Evolutionary conservation across 78 protist genomes (phyloP).

Genomic region (Acrasis kona): DNA sequence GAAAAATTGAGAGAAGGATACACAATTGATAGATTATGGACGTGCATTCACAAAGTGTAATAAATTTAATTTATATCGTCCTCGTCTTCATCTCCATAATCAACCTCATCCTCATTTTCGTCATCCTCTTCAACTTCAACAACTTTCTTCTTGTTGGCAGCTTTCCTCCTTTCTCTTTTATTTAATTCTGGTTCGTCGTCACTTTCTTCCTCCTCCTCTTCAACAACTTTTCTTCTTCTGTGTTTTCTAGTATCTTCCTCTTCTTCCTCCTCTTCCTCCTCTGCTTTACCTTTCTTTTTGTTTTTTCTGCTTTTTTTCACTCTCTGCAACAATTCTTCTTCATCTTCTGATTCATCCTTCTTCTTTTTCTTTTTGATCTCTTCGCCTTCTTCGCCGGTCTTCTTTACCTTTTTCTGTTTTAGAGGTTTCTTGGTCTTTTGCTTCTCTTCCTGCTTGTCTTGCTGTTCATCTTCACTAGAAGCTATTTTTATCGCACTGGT

Average conservation of each 20-base stretch:
- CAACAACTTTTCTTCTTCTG: conserved; percentile 2
- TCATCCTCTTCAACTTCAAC: not conserved
- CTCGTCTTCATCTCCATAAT: too few species aligned
- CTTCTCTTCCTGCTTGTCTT: not conserved
- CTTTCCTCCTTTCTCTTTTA: not conserved
- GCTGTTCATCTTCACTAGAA: not conserved
- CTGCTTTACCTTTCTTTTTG: not conserved
- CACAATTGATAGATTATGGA: conserved; percentile 23
- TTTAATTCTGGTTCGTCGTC: not conserved
- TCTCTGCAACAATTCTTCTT: not conserved
- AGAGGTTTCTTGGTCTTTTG: not conserved
- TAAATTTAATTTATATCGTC: too few species aligned
- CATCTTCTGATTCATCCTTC: not conserved
- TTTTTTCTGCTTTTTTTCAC: not conserved
- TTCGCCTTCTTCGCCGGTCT: not conserved
- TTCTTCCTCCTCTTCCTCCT: conserved; percentile 4
- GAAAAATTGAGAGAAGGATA: conserved; percentile 27
- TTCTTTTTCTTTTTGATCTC: not conserved
- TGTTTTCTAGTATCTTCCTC: not conserved
- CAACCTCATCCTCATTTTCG: too few species aligned
- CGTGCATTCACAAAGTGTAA: too few species aligned
- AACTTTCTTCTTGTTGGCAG: not conserved
- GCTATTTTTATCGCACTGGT: not conserved
- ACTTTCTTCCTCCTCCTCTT: not conserved
- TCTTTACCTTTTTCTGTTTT: too few species aligned